Conservation (phyloP, 345 rosid species). For the Lumnitzera racemosa region DNA sequence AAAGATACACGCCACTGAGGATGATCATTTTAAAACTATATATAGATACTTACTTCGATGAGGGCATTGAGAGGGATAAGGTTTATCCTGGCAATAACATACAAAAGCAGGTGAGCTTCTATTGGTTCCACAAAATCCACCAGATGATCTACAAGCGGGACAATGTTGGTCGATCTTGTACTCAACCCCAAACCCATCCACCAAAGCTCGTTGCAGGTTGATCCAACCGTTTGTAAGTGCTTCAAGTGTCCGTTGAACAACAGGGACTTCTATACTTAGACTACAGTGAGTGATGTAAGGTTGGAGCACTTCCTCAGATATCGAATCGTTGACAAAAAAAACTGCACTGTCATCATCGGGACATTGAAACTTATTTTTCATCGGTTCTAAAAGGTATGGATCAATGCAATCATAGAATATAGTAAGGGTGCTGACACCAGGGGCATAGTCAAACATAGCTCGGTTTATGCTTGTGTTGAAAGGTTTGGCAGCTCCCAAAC, state of each 20-base stretch:
- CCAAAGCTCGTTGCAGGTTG: background rate
- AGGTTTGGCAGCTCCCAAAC: constrained; percentile 7
- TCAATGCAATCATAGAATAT: constrained; percentile 20
- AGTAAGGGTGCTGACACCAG: constrained; percentile 5
- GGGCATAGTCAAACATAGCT: background rate
- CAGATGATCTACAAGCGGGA: constrained; percentile 2
- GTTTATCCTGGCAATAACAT: constrained; percentile 13
- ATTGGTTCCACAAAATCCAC: too few species aligned
- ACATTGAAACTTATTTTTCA: background rate
- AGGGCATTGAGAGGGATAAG: constrained; percentile 1
- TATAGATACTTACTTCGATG: too few species aligned
- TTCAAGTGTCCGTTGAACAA: background rate
- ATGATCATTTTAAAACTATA: too few species aligned
- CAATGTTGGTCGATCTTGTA: constrained; percentile 5
- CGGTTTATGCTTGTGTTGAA: background rate
- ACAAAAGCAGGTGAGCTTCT: too few species aligned
- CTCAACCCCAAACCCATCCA: constrained; percentile 25
- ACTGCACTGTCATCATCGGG: accelerated
- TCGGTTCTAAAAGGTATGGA: too few species aligned
- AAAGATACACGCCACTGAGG: too few species aligned
- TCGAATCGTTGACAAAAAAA: constrained; percentile 1
- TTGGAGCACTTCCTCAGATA: background rate
- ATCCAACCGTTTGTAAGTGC: accelerated
- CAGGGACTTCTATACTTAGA: constrained; percentile 4
- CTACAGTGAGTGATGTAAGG: background rate